These are phyloP conservation scores for Anacardium occidentale DNA, from an alignment of 345 rosid species.

Conservation along the genomic window DNA sequence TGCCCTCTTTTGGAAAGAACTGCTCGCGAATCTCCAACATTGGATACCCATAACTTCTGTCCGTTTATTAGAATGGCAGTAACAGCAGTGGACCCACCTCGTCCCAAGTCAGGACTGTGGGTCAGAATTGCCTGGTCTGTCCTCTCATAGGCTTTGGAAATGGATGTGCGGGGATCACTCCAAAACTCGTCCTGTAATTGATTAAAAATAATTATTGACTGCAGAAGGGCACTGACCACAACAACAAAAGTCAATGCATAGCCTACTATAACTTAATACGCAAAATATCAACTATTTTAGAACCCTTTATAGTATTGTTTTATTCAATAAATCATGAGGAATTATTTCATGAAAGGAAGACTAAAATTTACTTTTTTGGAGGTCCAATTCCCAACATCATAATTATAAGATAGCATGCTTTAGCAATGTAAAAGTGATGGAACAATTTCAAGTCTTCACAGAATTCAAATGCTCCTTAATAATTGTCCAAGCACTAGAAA, in stretches of 20 bases:
- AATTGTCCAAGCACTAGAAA: conserved; percentile 1
- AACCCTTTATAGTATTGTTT: not conserved
- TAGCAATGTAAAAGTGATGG: not conserved
- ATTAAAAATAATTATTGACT: not conserved
- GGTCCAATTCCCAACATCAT: not conserved
- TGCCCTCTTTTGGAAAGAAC: conserved; percentile 58
- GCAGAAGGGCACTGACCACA: not conserved
- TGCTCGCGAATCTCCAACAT: conserved; percentile 71
- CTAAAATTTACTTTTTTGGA: not conserved
- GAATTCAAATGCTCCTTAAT: not conserved
- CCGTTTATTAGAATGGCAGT: conserved; percentile 69
- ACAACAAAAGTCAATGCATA: not conserved
- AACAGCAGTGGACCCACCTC: conserved; percentile 77
- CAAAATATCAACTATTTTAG: not conserved
- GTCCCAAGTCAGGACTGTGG: conserved; percentile 55
- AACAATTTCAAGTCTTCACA: not conserved
- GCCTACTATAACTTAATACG: not conserved
- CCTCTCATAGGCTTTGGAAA: conserved; percentile 55
- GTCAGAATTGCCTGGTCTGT: conserved; percentile 69
- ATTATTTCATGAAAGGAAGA: not conserved
- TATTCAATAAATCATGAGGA: not conserved
- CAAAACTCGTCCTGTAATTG: conserved; percentile 55
- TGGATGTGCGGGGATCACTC: conserved; percentile 41
- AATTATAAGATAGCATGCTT: not conserved
- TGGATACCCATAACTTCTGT: conserved; percentile 54